Conservation (phyloP, 257 asterid genomes). For the Eucommia ulmoides region DNA sequence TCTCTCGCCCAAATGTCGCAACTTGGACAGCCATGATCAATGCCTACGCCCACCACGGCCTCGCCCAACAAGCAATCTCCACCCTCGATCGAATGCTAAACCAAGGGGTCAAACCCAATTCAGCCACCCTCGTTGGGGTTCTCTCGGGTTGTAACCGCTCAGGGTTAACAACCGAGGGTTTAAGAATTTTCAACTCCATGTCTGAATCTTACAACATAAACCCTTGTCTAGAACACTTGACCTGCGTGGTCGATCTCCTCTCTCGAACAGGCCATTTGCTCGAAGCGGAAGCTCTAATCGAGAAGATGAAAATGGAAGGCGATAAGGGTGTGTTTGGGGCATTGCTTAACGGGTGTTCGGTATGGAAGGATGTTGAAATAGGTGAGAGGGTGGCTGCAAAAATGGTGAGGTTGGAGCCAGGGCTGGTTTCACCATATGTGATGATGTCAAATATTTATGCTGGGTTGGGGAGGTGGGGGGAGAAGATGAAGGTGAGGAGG, state of each 20-base stretch:
- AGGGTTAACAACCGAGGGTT: constrained; percentile 43
- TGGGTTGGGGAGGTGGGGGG: constrained; percentile 47
- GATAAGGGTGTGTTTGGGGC: constrained; percentile 42
- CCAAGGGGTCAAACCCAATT: constrained; percentile 40
- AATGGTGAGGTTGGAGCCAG: constrained; percentile 29
- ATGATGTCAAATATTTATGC: constrained; percentile 78
- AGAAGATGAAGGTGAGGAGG: constrained; percentile 40
- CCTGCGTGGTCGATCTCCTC: constrained; percentile 67
- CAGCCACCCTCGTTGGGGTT: constrained; percentile 63
- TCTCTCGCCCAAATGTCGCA: constrained; percentile 49
- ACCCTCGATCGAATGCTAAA: constrained; percentile 44
- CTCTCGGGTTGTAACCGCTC: constrained; percentile 52
- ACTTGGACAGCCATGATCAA: constrained; percentile 73
- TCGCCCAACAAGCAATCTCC: constrained; percentile 35
- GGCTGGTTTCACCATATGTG: constrained; percentile 28
- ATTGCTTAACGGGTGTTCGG: constrained; percentile 60
- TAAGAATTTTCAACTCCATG: constrained; percentile 39
- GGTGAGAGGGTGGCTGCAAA: constrained; percentile 44
- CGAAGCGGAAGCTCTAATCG: constrained; percentile 60
- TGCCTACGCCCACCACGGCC: constrained; percentile 53
- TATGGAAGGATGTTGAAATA: constrained; percentile 42
- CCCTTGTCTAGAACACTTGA: constrained; percentile 62
- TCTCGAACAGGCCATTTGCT: constrained; percentile 54
- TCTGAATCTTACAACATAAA: constrained; percentile 26
- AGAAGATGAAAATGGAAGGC: constrained; percentile 35